Evolutionary conservation across 768 basidiomycete species (phyloP).

Genomic region (Tricholoma terreum): DNA sequence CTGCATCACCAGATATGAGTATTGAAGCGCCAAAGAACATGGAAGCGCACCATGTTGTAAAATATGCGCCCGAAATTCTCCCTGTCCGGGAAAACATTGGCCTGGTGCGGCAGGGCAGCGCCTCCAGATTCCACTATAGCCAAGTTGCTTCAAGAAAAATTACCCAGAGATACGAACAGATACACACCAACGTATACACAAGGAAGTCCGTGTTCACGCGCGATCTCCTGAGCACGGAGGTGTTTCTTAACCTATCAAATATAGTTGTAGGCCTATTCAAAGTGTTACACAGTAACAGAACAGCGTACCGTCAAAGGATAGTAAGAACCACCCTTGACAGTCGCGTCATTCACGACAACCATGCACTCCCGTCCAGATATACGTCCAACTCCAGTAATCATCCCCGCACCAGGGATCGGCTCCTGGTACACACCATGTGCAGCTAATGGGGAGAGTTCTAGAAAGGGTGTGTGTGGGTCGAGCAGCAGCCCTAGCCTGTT

Average conservation of each 20-base stretch:
- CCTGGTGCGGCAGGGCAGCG: slow-evolving; percentile 88
- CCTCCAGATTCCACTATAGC: slow-evolving; percentile 86
- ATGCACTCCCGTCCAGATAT: slow-evolving; percentile 83
- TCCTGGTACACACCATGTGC: slow-evolving; percentile 85
- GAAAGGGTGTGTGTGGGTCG: slow-evolving; percentile 84
- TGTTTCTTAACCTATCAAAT: slow-evolving; percentile 80
- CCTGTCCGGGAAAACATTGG: slow-evolving; percentile 92
- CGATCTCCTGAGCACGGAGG: slow-evolving; percentile 89
- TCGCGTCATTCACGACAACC: slow-evolving; percentile 91
- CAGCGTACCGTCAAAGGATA: slow-evolving; percentile 73
- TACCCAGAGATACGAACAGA: neutral
- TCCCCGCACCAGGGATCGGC: slow-evolving; percentile 81
- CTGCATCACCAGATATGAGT: slow-evolving; percentile 33
- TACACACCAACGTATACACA: slow-evolving; percentile 87
- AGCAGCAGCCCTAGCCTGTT: slow-evolving; percentile 67
- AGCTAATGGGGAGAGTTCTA: slow-evolving; percentile 84
- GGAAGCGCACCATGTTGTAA: slow-evolving; percentile 82
- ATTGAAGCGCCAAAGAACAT: neutral
- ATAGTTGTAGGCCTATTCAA: slow-evolving; percentile 25
- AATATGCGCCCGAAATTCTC: slow-evolving; percentile 96
- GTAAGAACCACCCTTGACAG: slow-evolving; percentile 91
- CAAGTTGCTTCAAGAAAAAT: neutral
- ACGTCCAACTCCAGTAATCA: slow-evolving; percentile 83
- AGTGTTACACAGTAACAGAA: neutral
- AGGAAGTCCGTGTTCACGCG: slow-evolving; percentile 84